Conservation (phyloP, 495 filamentous ascomycete genomes). For the Darksidea phi region DNA sequence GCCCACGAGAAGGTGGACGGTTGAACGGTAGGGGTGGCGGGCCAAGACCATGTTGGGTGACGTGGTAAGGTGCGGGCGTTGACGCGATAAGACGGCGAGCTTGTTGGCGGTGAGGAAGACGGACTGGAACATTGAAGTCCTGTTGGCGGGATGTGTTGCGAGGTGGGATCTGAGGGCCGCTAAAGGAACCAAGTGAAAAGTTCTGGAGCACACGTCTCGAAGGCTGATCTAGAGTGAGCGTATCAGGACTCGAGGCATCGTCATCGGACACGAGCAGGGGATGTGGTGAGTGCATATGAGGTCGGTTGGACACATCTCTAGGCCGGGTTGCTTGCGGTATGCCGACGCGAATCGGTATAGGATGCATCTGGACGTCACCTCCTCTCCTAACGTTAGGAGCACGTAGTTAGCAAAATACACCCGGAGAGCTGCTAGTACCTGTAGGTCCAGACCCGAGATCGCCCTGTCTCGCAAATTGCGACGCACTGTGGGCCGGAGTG, state of each 20-base stretch:
- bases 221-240: not conserved
- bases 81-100: not conserved
- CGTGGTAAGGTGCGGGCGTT: not conserved
- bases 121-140: not conserved
- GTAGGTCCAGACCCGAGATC: too few species aligned
- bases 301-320: constrained; percentile 2
- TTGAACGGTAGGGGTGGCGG: not conserved
- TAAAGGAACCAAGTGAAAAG: not conserved
- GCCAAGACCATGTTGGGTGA: not conserved
- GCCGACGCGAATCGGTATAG: constrained; percentile 3
- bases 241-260: not conserved
- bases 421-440: not conserved
- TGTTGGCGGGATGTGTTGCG: not conserved
- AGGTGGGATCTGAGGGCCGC: not conserved
- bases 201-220: too few species aligned
- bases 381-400: not conserved
- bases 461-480: too few species aligned
- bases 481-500: too few species aligned
- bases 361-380: not conserved
- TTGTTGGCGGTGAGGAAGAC: not conserved
- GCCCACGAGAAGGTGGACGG: not conserved
- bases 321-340: constrained; percentile 5
- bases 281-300: not conserved
- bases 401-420: not conserved
- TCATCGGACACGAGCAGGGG: not conserved